Base-by-base conservation (phyloP, 768 basidiomycete genomes). In the Pulveroboletus sp. region DNA sequence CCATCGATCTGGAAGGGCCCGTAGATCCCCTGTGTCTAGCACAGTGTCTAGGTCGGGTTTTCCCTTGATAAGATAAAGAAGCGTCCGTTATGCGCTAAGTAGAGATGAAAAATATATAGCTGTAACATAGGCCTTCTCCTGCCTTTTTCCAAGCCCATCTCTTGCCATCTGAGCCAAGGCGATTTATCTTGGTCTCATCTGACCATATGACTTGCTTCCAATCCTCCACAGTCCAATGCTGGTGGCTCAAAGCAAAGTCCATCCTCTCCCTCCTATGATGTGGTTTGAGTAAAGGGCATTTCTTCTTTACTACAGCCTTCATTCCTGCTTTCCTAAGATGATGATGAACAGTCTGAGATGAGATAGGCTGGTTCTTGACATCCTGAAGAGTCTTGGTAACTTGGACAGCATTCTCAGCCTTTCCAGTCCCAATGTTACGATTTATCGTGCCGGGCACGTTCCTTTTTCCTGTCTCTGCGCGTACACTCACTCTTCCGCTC, bases 271-370 rank as follows among this genome's bases (percentile, higher is more conserved):
- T 21, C 19, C 12, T 38, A 38, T 38, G n/a, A n/a, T n/a, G n/a
- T n/a, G n/a, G n/a, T n/a, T n/a, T n/a, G 17, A 32, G 29, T 14
- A 31, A 20, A 32, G 33, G 33, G 14, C 13, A n/a, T 36, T 48
- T 48, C 2, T 48, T 3, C 33, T 48, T 40, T 14, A 40, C 39
- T 14, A 40, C 32, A 47, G 46, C 32, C 13, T 47, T 40, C 39
- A 47, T 47, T 2, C 24, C 21, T 12, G 29, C 20, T 21, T 42
- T 42, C 5, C 10, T 42, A 11, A 38, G 6, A 6, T 40, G 39
- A 24, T n/a, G 10, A 40, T 37, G 19, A 37, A 37, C 10, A 21
- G 36, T 37, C 19, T 37, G 36, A 19, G 36, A 20, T 3, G 19
- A 40, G 39, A 40, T 25, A 8, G 27, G 2, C n/a, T 40, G 40